Base-by-base conservation (phyloP, 2,329 filamentous ascomycete genomes). In the Scleromitrula shiraiana region DNA sequence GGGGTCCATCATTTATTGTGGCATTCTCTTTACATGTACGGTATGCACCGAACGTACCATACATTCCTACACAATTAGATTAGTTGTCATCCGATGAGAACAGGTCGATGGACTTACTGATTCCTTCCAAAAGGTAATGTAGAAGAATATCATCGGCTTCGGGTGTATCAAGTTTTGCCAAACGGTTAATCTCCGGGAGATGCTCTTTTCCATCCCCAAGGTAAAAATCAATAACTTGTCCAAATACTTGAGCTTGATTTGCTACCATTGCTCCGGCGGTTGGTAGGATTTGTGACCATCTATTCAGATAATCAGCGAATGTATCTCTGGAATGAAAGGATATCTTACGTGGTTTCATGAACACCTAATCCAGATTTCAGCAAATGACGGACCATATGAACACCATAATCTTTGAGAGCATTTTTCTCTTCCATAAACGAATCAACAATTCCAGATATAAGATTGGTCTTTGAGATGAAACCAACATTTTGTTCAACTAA, bases 191-290 rank as follows among this genome's bases (percentile, higher is more conserved):
- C 38, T 80, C 77, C 0, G 75, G 68, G 1, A 83, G 65, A 59
- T 86, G 70, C 49, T 70, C 65, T 56, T 77, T 75, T 23, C 74
- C 65, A 2, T 74, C 68, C 0, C 76, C 74, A 7, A 88, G 72
- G 61, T 84, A 88, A 66, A 76, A 87, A 62, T 88, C 83, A 15
- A 88, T 71, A 1, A 82, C 73, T 66, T 85, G 82, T 2, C 82
- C 80, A 60, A 88, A 87, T 57, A 83, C 72, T 59, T 85, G 77
- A 2, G 76, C 80, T 60, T 88, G 82, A 57, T 79, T 85, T 1
- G 85, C 79, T 7, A 86, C 80, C 63, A 83, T 76, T 1, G 80
- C 77, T 2, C 74, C 75, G 0, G 80, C 77, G 0, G 80, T 79
- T 0, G 84, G 83, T 35, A 90, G 59, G 32, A 90, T 74, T 60